Evolutionary conservation across 495 filamentous ascomycete genomes (phyloP), one percentile per base, ranked within the genome.

Genomic region (Cercophora sp.): DNA sequence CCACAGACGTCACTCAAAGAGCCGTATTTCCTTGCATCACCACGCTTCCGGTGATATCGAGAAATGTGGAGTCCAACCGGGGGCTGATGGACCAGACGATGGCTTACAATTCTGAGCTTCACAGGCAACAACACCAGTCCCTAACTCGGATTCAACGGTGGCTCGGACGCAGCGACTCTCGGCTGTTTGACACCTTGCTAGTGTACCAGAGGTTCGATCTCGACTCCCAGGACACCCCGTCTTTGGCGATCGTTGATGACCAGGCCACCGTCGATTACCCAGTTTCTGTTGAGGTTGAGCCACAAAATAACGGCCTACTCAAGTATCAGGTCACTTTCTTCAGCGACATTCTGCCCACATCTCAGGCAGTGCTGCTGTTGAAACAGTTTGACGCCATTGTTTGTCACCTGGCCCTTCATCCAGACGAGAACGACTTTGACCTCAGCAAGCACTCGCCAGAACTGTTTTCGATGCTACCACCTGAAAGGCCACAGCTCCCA

Each of bases 151-250:
- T 93, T 29, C 87, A 90, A 56, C 76, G 78, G 23, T 84, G 81
- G 77, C 70, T 85, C 40, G 81, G 80, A 3, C 72, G 68, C 41
- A 69, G 77, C 0, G 76, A 84, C 25, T 68, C 77, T 18, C 70
- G 72, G 10, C 74, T 89, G 2, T 91, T 94, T 57, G 88, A 94
- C 64, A 87, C 87, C 0, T 67, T 94, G 24, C 82, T 94, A 61
- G 83, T 84, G 0, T 92, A 88, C 61, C 89, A 91, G 59, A 90
- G 88, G 54, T 44, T 52, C 48, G 39, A 62, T 8, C 20, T 55
- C 15, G 26, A 31, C 26, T 19, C 19, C 1, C 9, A 42, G 9
- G 26, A 24, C 10, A 45, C 9, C 0, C 35, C 4, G 13, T 63
- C 61, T 0, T 71, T 68, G 64, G 42, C 50, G 1, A 11, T 73